These are phyloP conservation scores for Astrocystis sublimbata DNA, from an alignment of 495 filamentous ascomycete genomes.

Conservation along the genomic window DNA sequence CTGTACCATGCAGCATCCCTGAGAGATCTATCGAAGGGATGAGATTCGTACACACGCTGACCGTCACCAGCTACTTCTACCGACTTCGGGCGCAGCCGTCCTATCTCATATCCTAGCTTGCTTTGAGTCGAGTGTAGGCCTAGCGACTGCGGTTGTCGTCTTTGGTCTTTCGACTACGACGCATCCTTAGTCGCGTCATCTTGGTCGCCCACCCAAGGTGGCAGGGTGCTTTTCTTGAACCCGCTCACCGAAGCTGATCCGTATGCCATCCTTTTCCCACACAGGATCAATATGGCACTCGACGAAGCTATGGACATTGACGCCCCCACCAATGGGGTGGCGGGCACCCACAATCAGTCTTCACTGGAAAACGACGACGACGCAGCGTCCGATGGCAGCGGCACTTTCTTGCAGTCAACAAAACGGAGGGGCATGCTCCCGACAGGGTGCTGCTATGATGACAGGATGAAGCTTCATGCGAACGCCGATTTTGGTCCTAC, in stretches of 20 bases:
- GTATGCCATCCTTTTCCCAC: neutral
- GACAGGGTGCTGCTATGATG: conserved; percentile 85
- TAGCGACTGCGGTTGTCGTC: neutral
- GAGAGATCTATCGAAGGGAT: neutral
- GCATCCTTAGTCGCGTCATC: neutral
- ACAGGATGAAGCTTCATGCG: conserved; percentile 87
- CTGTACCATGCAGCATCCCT: neutral
- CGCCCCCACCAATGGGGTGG: conserved; percentile 42
- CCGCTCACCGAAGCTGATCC: neutral
- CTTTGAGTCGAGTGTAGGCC: neutral
- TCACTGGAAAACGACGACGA: conserved; percentile 23
- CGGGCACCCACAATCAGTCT: conserved; percentile 21
- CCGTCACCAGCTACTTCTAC: conserved; percentile 6
- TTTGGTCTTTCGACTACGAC: neutral
- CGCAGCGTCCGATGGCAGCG: conserved; percentile 19
- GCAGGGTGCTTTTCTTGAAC: neutral
- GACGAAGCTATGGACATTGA: conserved; percentile 42
- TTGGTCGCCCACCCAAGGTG: neutral
- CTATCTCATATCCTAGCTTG: neutral
- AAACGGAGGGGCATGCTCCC: conserved; percentile 48
- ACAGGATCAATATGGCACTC: conserved; percentile 34
- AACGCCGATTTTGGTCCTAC: conserved; percentile 67
- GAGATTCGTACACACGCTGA: neutral
- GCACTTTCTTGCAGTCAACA: conserved; percentile 17
- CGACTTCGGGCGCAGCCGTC: conserved; percentile 7